Base-by-base conservation (phyloP, 31 red algal genomes). In the Odonthalia washingtoniensis region DNA sequence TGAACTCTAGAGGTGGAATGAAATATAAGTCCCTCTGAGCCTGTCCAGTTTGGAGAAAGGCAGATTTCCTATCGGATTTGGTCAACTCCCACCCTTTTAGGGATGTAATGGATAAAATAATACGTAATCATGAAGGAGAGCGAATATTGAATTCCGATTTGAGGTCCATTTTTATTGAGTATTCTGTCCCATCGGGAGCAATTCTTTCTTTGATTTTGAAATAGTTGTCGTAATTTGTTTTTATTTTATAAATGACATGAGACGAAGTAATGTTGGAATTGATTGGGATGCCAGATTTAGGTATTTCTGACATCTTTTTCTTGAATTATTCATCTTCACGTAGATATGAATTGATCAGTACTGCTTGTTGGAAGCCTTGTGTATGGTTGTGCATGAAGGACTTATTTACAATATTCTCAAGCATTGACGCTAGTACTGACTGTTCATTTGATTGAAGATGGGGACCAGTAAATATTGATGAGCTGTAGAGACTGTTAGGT, bases 221-320 rank as follows among this genome's bases (percentile, higher is more conserved):
- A 21, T 12, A 34, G 27, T 33, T 30, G 35, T 45, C 74, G 16
- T 70, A 9, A 70, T 34, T 28, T 12, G 14, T 6, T 44, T 16
- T 46, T 37, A 77, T 36, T 28, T 40, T 85, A 1, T 43, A 85
- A 28, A 85, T 45, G 32, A 69, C 21, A 77, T 77, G 83, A 26
- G 40, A 42, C 18, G 40, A 40, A 46, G 77, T 87, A 34, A 77
- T 52, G 77, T 87, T 77, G 30, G 72, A 6, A 37, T 60, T 52
- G 16, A 0, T 3, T 66, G 80, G 80, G 40, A 69, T 32, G n/a
- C n/a, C n/a, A n/a, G n/a, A n/a, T n/a, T n/a, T n/a, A n/a, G n/a
- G n/a, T n/a, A n/a, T n/a, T n/a, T n/a, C 5, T 0, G 66, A 4
- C n/a, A 70, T 1, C n/a, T 26, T 57, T 41, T 77, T 44, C 52